These are phyloP conservation scores for Bonia amplexicaulis DNA, from an alignment of 176 grass and related monocot species.

Conservation along the genomic window DNA sequence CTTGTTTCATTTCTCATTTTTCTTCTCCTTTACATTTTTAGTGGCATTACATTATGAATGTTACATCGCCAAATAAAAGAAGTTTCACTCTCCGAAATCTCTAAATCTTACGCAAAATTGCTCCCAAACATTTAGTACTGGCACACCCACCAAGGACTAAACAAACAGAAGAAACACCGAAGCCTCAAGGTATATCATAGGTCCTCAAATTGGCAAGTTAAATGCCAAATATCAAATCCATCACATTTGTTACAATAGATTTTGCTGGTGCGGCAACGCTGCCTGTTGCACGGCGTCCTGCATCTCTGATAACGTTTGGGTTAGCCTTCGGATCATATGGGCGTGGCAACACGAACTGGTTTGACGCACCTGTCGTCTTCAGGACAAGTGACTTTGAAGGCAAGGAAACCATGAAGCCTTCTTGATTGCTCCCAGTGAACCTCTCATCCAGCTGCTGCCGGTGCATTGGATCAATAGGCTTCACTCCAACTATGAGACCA, in stretches of 20 bases:
- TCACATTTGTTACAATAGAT: conserved; percentile 68
- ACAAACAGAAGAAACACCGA: not conserved
- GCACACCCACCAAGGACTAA: not conserved
- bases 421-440: conserved; percentile 39
- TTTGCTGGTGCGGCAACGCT: conserved; percentile 60
- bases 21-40: too few relatives aligned
- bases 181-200: not conserved
- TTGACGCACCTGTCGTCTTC: conserved; percentile 27
- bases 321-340: conserved; percentile 48
- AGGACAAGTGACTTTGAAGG: conserved; percentile 37
- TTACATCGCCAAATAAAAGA: conserved; percentile 28
- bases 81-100: conserved; percentile 2
- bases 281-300: conserved; percentile 30
- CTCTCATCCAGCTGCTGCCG: conserved; percentile 55
- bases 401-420: conserved; percentile 73
- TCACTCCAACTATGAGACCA: conserved; percentile 80
- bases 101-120: conserved; percentile 2
- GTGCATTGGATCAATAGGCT: conserved; percentile 67
- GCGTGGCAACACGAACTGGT: conserved; percentile 41
- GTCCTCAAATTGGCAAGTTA: conserved; percentile 18
- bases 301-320: conserved; percentile 36
- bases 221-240: conserved; percentile 89
- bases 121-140: not conserved
- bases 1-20: too few relatives aligned
- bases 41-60: too few relatives aligned